Conservation (phyloP, 129 eudicot species). For the Chrysanthemum makinoi region DNA sequence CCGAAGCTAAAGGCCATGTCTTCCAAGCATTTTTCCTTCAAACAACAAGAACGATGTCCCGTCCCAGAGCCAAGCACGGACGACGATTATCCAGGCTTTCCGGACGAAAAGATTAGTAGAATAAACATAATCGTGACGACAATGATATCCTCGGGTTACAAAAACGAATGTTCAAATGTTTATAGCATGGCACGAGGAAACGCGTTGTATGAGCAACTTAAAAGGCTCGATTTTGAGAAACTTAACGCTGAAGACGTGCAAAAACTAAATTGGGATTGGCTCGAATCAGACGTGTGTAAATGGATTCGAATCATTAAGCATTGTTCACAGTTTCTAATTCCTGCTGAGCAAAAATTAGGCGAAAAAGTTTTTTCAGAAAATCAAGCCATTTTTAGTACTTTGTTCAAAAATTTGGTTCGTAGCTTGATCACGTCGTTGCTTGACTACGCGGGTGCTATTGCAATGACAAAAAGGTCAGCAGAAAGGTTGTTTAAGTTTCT, state of each 20-base stretch:
- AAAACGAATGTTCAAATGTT: constrained; percentile 64
- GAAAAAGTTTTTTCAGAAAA: constrained; percentile 44
- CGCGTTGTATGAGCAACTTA: constrained; percentile 46
- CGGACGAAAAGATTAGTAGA: constrained; percentile 22
- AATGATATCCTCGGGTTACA: constrained; percentile 62
- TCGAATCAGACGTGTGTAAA: constrained; percentile 52
- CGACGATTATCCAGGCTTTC: constrained; percentile 36
- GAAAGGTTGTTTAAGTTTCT: constrained; percentile 75
- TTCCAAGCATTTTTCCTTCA: constrained; percentile 28
- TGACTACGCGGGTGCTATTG: constrained; percentile 59
- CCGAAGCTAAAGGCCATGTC: constrained; percentile 21
- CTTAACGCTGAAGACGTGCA: constrained; percentile 62
- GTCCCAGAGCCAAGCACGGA: constrained; percentile 14
- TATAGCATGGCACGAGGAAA: constrained; percentile 53
- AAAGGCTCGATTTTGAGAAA: constrained; percentile 45
- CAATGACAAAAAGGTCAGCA: constrained; percentile 50
- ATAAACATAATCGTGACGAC: constrained; percentile 41
- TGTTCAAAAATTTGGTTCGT: constrained; percentile 46
- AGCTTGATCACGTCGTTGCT: constrained; percentile 56
- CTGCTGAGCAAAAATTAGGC: constrained; percentile 51
- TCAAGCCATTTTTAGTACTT: constrained; percentile 16
- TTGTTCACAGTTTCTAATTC: constrained; percentile 48
- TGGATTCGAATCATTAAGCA: constrained; percentile 62
- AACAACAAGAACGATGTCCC: constrained; percentile 15
- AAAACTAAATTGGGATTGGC: constrained; percentile 58